These are phyloP conservation scores for Russula ochroleuca DNA, from an alignment of 768 basidiomycete species.

Conservation along the genomic window DNA sequence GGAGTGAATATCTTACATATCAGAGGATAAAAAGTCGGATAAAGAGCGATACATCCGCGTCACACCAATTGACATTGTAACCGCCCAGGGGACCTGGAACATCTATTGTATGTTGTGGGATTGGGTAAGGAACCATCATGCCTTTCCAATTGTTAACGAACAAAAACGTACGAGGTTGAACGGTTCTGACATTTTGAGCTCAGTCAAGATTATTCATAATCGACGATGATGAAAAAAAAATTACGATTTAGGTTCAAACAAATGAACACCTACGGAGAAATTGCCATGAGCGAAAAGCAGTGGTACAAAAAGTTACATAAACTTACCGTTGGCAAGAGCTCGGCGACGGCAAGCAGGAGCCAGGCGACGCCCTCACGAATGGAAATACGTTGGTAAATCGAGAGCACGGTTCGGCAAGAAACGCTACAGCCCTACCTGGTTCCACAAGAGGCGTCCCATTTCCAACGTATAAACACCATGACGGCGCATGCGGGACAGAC, in stretches of 20 bases:
- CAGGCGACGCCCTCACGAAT: neutral
- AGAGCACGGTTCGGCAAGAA: neutral
- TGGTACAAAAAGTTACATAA: neutral
- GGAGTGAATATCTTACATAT: neutral
- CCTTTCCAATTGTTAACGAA: neutral
- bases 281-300: neutral
- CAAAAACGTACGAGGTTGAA: neutral
- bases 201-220: neutral
- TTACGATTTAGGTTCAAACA: neutral
- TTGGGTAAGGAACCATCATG: neutral
- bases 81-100: neutral
- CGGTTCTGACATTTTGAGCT: neutral
- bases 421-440: neutral
- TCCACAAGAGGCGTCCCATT: neutral
- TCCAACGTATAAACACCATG: neutral
- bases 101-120: neutral
- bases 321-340: neutral
- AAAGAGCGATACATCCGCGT: slow-evolving; percentile 1
- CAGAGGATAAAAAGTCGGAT: neutral
- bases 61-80: neutral
- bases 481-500: neutral
- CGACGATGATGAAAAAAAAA: neutral
- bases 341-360: neutral
- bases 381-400: neutral
- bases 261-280: neutral